These are phyloP conservation scores for Melaleuca alternifolia DNA, from an alignment of 345 rosid species.

Conservation along the genomic window DNA sequence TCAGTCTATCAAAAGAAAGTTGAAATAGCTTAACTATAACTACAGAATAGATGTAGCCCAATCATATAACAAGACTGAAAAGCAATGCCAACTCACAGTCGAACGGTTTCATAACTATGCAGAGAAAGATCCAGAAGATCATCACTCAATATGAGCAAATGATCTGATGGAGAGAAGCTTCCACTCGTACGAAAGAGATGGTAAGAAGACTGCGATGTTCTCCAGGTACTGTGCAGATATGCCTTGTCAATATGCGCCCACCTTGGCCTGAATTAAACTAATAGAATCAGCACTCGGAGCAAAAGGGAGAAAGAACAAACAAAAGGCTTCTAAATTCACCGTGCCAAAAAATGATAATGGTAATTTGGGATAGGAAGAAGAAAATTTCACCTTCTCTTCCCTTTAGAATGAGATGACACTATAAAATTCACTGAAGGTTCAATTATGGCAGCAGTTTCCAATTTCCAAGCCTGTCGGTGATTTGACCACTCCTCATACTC, in stretches of 20 bases:
- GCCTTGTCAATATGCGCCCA: slow-evolving; percentile 97
- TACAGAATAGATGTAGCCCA: not conserved
- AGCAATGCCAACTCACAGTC: slow-evolving; percentile 54
- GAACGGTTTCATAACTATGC: slow-evolving; percentile 95
- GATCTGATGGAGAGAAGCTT: slow-evolving; percentile 67
- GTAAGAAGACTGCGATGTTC: slow-evolving; percentile 90
- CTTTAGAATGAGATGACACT: slow-evolving; percentile 68
- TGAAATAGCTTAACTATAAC: not conserved
- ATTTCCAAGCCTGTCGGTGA: slow-evolving; percentile 98
- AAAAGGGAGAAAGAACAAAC: not conserved
- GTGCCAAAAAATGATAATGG: not conserved
- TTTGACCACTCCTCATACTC: slow-evolving; percentile 95
- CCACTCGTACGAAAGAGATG: slow-evolving; percentile 76
- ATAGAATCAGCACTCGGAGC: not conserved
- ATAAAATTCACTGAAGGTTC: slow-evolving; percentile 97
- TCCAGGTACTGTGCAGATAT: slow-evolving; percentile 94
- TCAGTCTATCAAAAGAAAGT: not conserved
- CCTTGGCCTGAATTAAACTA: slow-evolving; percentile 62
- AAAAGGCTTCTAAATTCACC: not conserved
- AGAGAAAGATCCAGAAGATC: slow-evolving; percentile 77
- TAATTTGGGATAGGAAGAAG: not conserved
- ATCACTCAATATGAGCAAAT: slow-evolving; percentile 57
- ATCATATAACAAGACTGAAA: not conserved
- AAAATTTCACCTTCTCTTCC: slow-evolving; percentile 65
- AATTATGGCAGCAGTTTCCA: slow-evolving; percentile 89